phyloP scores from a whole-genome alignment of 306 rosid species.

The Arachis hypogaea region DNA sequence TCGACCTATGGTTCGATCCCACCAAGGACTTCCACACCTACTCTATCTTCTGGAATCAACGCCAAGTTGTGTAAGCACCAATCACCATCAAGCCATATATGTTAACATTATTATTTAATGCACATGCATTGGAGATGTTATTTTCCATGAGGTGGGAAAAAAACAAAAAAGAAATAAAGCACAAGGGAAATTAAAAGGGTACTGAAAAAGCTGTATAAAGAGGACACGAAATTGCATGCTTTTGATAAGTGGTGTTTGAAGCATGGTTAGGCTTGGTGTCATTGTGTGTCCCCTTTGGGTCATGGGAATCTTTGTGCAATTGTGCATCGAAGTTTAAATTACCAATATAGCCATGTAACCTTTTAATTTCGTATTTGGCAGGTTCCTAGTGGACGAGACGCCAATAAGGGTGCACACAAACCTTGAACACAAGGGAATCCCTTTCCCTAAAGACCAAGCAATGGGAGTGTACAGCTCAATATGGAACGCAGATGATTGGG shows the following conservation, averaged over 20 bases:
- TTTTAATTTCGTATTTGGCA: constrained; percentile 16
- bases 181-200: background rate
- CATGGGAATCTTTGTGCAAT: constrained; percentile 42
- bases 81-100: background rate
- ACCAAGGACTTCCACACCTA: constrained; percentile 77
- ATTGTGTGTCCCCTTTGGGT: constrained; percentile 2
- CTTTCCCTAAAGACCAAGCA: constrained; percentile 82
- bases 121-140: too few relatives aligned
- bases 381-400: constrained; percentile 81
- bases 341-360: background rate
- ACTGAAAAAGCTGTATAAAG: constrained; percentile 26
- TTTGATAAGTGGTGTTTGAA: constrained; percentile 30
- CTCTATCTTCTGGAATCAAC: constrained; percentile 88
- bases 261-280: background rate
- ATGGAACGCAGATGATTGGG: constrained; percentile 99
- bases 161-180: background rate
- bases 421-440: constrained; percentile 78
- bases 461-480: constrained; percentile 96
- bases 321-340: background rate
- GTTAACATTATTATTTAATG: too few relatives aligned
- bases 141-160: too few relatives aligned
- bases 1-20: constrained; percentile 94
- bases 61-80: constrained; percentile 81
- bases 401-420: constrained; percentile 83
- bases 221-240: constrained; percentile 15